Base-by-base conservation (phyloP, 805 yeast species). In the Wickerhamiella kurtzmanii region DNA sequence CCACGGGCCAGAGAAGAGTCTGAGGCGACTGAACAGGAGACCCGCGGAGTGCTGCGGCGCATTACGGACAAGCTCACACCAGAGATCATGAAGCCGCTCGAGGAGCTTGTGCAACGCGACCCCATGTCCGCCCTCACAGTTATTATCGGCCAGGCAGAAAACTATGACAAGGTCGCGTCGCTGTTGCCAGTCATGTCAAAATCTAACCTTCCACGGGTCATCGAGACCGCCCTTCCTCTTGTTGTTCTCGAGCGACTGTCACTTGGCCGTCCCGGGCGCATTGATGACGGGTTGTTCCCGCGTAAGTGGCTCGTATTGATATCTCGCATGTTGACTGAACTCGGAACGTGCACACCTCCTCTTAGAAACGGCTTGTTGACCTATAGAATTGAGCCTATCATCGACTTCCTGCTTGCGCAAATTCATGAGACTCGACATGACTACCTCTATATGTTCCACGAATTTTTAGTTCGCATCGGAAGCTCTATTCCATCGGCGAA, bases 121-220 rank as follows among this genome's bases (percentile, higher is more conserved):
- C 52, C 56, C 9, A 35, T 53, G 44, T 52, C 56, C 1, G 44
- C 53, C 16, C 35, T 52, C 20, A 37, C 37, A 2, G 56, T 48
- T 2, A 47, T 53, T 18, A 44, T 53, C 13, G 47, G 46, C 37
- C 56, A 53, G 41, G 54, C 52, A 4, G 56, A 53, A 20, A 53
- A 48, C 44, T 53, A 53, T 25, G 54, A 53, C 35, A 53, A 38
- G 25, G 5, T 38, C n/a, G 41, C 20, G 11, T 5, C 41, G 9
- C 25, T 38, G 41, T 15, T 38, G 18, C 20, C 18, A 13, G 11
- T 11, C 9, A 25, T 25, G 32, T 6, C 32, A 25, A 6, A 25
- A 25, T 18, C 11, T 6, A 6, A 38, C 22, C 41, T 38, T 18
- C 41, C 41, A 6, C 41, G 25, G 9, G 19, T 15, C 9, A 11